Evolutionary conservation across 2,329 filamentous ascomycete genomes (phyloP).

Genomic region (Fusarium begoniae): DNA sequence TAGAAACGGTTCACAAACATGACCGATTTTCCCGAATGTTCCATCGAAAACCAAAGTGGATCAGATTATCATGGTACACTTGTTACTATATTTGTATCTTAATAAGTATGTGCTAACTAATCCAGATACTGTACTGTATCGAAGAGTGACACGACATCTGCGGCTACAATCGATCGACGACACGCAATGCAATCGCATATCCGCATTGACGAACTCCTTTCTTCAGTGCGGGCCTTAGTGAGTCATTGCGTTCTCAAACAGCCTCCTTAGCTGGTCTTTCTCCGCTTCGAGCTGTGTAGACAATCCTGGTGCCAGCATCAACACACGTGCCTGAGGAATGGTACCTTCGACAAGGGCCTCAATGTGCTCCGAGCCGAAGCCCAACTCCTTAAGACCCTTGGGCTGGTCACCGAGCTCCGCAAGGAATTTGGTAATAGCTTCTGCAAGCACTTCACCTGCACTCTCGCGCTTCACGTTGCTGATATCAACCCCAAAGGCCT

Average conservation of each 20-base stretch:
- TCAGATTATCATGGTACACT: neutral
- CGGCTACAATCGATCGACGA: slow-evolving; percentile 15
- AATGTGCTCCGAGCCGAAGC: slow-evolving; percentile 79
- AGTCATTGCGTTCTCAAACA: slow-evolving; percentile 71
- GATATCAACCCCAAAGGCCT: slow-evolving; percentile 90
- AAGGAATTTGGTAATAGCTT: slow-evolving; percentile 84
- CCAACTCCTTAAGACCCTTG: slow-evolving; percentile 81
- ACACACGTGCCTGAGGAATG: slow-evolving; percentile 86
- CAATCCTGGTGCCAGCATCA: slow-evolving; percentile 90
- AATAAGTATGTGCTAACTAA: neutral
- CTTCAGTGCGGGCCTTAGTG: slow-evolving; percentile 39
- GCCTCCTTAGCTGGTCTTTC: slow-evolving; percentile 72
- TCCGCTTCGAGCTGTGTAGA: slow-evolving; percentile 74
- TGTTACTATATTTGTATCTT: slow-evolving; percentile 13
- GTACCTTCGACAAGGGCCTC: slow-evolving; percentile 92
- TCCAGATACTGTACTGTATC: slow-evolving; percentile 11
- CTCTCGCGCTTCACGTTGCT: slow-evolving; percentile 87
- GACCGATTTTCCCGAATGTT: slow-evolving; percentile 3
- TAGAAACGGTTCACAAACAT: neutral
- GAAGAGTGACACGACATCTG: slow-evolving; percentile 8
- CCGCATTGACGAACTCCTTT: slow-evolving; percentile 21
- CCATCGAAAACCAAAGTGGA: slow-evolving; percentile 11
- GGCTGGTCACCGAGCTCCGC: slow-evolving; percentile 90
- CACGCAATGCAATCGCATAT: slow-evolving; percentile 27
- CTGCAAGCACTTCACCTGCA: slow-evolving; percentile 86